Evolutionary conservation across 768 basidiomycete genomes (phyloP).

Genomic region (Basidioascus undulatus): DNA sequence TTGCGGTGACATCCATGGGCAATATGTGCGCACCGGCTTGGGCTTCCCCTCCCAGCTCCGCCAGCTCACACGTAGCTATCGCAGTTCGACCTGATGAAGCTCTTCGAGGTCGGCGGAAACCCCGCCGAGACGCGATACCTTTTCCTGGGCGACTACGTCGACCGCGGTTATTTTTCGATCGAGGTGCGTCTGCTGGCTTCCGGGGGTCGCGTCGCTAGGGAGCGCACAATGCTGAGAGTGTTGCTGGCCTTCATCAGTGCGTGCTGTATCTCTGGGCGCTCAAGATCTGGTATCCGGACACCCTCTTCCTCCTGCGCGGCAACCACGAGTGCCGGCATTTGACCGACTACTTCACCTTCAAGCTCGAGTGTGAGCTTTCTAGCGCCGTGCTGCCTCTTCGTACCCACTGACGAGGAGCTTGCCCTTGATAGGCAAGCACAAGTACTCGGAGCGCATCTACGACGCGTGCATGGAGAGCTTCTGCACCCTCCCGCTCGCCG

Average conservation of each 20-base stretch:
- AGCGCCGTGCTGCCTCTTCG: constrained; percentile 2
- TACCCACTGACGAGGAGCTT: background rate
- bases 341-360: constrained; percentile 98
- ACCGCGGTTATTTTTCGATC: constrained; percentile 80
- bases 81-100: constrained; percentile 81
- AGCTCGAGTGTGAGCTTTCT: constrained; percentile 53
- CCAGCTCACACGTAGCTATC: constrained; percentile 2
- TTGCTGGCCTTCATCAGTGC: constrained; percentile 38
- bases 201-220: background rate
- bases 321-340: constrained; percentile 98
- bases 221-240: constrained; percentile 1
- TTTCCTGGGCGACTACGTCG: constrained; percentile 81
- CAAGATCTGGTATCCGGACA: constrained; percentile 98
- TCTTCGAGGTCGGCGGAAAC: constrained; percentile 81
- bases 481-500: constrained; percentile 80
- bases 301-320: constrained; percentile 82
- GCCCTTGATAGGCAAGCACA: constrained; percentile 58
- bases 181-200: constrained; percentile 29
- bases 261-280: constrained; percentile 92
- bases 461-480: constrained; percentile 97
- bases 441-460: constrained; percentile 89
- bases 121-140: constrained; percentile 83
- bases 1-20: constrained; percentile 95
- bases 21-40: too few relatives aligned
- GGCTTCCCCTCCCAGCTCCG: too few relatives aligned